Conservation (phyloP, 2,329 filamentous ascomycete genomes). For the Monilinia fructigena region DNA sequence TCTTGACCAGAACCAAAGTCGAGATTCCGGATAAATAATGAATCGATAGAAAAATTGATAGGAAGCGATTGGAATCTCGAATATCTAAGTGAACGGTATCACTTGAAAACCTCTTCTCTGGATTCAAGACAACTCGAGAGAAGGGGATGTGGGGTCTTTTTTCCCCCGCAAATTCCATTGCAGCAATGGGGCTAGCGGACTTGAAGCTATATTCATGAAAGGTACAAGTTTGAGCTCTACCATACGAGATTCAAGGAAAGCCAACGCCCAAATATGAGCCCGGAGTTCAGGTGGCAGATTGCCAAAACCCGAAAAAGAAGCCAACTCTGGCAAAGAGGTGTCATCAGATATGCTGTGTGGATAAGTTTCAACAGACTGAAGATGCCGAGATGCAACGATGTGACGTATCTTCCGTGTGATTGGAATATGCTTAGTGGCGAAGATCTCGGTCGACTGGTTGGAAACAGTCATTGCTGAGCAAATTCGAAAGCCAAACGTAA, state of each 20-base stretch:
- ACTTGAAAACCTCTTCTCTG: not conserved
- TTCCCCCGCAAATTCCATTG: not conserved
- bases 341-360: not conserved
- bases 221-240: not conserved
- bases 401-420: conserved; percentile 7
- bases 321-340: not conserved
- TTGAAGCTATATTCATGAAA: not conserved
- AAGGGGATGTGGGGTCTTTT: conserved; percentile 3
- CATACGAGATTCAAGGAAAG: not conserved
- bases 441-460: not conserved
- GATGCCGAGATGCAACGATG: conserved; percentile 5
- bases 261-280: conserved; percentile 6
- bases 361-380: conserved; percentile 4
- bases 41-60: not conserved
- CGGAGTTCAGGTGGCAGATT: conserved; percentile 14
- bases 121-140: conserved; percentile 11
- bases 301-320: conserved; percentile 3
- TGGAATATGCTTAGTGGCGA: not conserved
- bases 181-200: not conserved
- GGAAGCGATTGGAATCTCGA: not conserved
- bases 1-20: conserved; percentile 2
- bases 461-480: not conserved
- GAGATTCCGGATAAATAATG: conserved; percentile 4
- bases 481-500: not conserved
- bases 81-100: not conserved